Conservation (phyloP, 1,139 yeast species). For the Kodamaea derodonti region DNA sequence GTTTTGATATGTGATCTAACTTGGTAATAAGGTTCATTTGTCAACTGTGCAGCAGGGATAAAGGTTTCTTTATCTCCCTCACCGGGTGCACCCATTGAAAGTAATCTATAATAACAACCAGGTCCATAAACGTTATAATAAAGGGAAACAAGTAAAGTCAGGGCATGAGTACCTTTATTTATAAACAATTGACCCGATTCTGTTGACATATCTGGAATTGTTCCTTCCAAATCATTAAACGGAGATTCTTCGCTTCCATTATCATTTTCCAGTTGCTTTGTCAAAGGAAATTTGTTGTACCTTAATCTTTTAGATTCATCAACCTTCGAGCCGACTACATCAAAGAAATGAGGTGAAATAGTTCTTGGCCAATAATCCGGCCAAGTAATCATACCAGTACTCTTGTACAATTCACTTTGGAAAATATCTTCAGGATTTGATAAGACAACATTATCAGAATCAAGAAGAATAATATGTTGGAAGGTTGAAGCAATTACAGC, state of each 20-base stretch:
- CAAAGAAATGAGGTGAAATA: slow-evolving; percentile 64
- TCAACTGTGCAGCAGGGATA: slow-evolving; percentile 52
- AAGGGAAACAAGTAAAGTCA: slow-evolving; percentile 46
- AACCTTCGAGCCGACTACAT: slow-evolving; percentile 54
- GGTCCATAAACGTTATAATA: slow-evolving; percentile 64
- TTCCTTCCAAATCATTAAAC: slow-evolving; percentile 51
- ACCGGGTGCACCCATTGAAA: slow-evolving; percentile 59
- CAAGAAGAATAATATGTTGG: slow-evolving; percentile 39
- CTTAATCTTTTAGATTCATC: slow-evolving; percentile 25
- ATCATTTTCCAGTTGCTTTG: neutral
- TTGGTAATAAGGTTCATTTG: slow-evolving; percentile 48
- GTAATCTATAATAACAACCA: slow-evolving; percentile 47
- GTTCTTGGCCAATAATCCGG: slow-evolving; percentile 83
- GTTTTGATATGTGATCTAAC: slow-evolving; percentile 37
- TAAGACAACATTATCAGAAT: slow-evolving; percentile 39
- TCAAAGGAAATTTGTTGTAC: slow-evolving; percentile 13
- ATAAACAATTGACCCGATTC: slow-evolving; percentile 62
- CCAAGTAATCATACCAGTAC: slow-evolving; percentile 67
- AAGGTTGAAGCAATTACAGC: slow-evolving; percentile 39
- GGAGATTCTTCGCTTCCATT: slow-evolving; percentile 13
- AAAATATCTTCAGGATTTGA: slow-evolving; percentile 43
- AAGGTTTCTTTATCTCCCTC: slow-evolving; percentile 71
- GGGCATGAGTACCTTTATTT: slow-evolving; percentile 51
- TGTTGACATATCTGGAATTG: slow-evolving; percentile 59
- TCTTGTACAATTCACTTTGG: slow-evolving; percentile 48